Conservation (phyloP, 805 yeast genomes). For the Starmera caribaea region DNA sequence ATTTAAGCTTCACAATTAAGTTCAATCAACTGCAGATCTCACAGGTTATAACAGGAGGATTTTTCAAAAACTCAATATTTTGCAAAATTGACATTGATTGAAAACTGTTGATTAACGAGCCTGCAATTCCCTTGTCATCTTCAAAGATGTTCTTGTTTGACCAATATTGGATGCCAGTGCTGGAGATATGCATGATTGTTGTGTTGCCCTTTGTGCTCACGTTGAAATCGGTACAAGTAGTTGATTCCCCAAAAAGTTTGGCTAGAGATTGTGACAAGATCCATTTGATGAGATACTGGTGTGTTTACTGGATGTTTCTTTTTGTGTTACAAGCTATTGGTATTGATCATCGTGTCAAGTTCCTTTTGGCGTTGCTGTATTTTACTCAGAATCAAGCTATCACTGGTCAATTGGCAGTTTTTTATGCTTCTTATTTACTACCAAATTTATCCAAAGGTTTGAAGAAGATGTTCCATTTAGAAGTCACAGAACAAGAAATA, state of each 20-base stretch:
- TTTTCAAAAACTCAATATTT: background rate
- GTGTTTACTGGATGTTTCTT: constrained; percentile 11
- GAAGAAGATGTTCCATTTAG: background rate
- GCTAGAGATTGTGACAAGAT: background rate
- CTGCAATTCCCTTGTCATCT: no score
- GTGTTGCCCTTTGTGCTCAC: constrained; percentile 13
- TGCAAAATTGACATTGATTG: background rate
- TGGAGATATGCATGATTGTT: constrained; percentile 6
- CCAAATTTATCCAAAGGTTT: constrained; percentile 1
- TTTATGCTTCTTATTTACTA: constrained; percentile 5
- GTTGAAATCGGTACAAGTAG: constrained; percentile 10
- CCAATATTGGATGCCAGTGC: constrained; percentile 7
- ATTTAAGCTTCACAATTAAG: background rate
- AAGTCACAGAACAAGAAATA: constrained; percentile 1
- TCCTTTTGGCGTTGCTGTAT: constrained; percentile 8
- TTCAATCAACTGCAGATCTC: background rate
- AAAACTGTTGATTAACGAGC: background rate
- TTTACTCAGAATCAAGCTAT: constrained; percentile 1
- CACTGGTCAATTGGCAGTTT: constrained; percentile 2
- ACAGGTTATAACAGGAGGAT: background rate
- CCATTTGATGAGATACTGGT: constrained; percentile 10
- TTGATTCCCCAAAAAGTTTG: background rate
- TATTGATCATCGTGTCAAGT: constrained; percentile 10
- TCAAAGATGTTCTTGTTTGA: constrained; percentile 7
- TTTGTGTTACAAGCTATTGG: constrained; percentile 5